Base-by-base conservation (phyloP, 1,139 yeast genomes). In the Yamadazyma mexicana region DNA sequence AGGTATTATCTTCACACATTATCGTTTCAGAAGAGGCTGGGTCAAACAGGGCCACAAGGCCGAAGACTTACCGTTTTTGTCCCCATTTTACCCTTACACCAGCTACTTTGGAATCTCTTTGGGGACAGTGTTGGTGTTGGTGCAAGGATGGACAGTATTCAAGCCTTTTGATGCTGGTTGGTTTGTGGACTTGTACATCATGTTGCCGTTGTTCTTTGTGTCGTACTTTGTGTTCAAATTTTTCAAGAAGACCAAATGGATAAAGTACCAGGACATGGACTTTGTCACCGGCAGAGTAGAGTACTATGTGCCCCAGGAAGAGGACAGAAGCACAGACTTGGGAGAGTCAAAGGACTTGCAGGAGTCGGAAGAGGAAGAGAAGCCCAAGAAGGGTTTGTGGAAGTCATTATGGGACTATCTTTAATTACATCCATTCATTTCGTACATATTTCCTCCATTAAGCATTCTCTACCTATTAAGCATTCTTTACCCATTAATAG, bases 261-360 rank as follows among this genome's bases (percentile, higher is more conserved):
- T 75, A 10, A 62, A 60, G 34, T 58, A 60, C 8, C 70, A 66
- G 38, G 80, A 78, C 15, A 79, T 80, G 82, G 86, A 81, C 51
- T 75, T 80, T 38, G 81, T 71, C 32, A 70, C 80, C 4, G 84
- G 77, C 48, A 63, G 76, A 42, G 26, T 42, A 15, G 46, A 38
- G 24, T 20, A 31, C 17, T 42, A 43, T 22, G 18, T 7, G 8
- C n/a, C 11, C 12, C n/a, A 27, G 10, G 6, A 12, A 7, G 17
- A 27, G 20, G 31, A 20, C 22, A 8, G 22, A 20, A 20, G 22
- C 8, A n/a, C n/a, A n/a, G n/a, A n/a, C n/a, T n/a, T n/a, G n/a
- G n/a, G n/a, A n/a, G n/a, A n/a, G n/a, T n/a, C n/a, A n/a, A n/a
- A n/a, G n/a, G 22, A 20, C 22, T 8, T 20, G 22, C n/a, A 17